A percentile compares a stretch with the other conserved stretches of the same genome.
These are phyloP conservation scores for Oryza punctata DNA, from an alignment of 176 grass and related monocot genomes.

Conservation along the genomic window DNA sequence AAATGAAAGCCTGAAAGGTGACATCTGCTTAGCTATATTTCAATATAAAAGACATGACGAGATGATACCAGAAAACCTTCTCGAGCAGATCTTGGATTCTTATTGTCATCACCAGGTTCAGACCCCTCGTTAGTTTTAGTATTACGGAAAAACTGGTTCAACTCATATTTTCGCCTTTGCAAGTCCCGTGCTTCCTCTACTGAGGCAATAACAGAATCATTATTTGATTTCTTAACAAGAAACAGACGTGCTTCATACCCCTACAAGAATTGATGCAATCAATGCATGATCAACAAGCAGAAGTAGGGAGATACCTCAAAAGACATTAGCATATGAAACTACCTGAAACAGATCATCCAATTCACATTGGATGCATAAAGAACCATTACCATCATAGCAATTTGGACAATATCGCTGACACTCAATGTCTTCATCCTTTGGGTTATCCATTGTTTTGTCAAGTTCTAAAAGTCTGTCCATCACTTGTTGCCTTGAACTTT, in stretches of 20 bases:
- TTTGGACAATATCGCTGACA: conserved; percentile 83
- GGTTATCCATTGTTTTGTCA: conserved; percentile 78
- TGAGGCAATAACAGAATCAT: conserved; percentile 74
- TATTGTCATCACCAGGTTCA: conserved; percentile 42
- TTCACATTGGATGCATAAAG: conserved; percentile 93
- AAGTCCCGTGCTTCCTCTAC: conserved; percentile 74
- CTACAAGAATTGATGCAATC: conserved; percentile 52
- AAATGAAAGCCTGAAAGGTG: neutral
- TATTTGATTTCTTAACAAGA: conserved; percentile 84
- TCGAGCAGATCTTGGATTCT: conserved; percentile 66
- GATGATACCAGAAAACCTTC: conserved; percentile 36
- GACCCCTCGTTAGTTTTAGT: conserved; percentile 54
- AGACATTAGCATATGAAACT: neutral
- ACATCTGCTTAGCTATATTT: conserved; percentile 15
- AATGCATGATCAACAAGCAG: conserved; percentile 9
- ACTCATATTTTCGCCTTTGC: conserved; percentile 72
- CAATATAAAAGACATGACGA: conserved; percentile 27
- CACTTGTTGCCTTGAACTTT: conserved; percentile 68
- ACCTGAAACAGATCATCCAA: conserved; percentile 86
- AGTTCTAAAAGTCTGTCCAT: conserved; percentile 77
- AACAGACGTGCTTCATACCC: conserved; percentile 79
- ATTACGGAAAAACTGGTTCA: conserved; percentile 91
- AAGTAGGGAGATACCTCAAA: conserved; percentile 3
- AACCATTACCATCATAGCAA: conserved; percentile 83
- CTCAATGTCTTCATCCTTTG: conserved; percentile 85